Percentiles rank a stretch among this genome's conserved stretches.
Conservation (phyloP, 306 rosid species). For the Prunus persica region DNA sequence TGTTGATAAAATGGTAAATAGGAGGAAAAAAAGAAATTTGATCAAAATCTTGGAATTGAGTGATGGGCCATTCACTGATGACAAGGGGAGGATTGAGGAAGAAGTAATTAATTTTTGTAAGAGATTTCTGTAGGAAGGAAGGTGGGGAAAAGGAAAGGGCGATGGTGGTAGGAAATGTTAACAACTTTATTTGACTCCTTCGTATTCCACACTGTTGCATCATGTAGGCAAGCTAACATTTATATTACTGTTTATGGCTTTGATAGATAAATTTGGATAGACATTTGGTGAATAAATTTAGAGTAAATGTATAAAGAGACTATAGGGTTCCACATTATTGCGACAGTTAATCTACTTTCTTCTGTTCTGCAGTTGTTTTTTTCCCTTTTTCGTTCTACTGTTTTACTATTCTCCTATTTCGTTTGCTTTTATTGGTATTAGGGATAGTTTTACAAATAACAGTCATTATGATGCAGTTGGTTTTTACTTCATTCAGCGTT, state of each 20-base stretch:
- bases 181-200: background rate
- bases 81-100: background rate
- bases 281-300: background rate
- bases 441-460: constrained; percentile 22
- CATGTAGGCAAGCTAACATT: background rate
- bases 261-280: background rate
- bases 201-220: background rate
- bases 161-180: background rate
- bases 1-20: background rate
- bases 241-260: background rate
- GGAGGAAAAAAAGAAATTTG: background rate
- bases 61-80: background rate
- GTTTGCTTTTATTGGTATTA: constrained; percentile 10
- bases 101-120: background rate
- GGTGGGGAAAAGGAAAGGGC: background rate
- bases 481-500: constrained; percentile 65
- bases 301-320: background rate
- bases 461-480: constrained; percentile 57
- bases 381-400: background rate
- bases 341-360: background rate
- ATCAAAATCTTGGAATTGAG: background rate
- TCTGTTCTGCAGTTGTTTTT: background rate
- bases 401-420: background rate
- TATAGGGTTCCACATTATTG: background rate
- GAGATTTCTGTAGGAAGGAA: background rate